Evolutionary conservation across 148 eudicot genomes (phyloP).

Genomic region (Vaccinium darrowii): DNA sequence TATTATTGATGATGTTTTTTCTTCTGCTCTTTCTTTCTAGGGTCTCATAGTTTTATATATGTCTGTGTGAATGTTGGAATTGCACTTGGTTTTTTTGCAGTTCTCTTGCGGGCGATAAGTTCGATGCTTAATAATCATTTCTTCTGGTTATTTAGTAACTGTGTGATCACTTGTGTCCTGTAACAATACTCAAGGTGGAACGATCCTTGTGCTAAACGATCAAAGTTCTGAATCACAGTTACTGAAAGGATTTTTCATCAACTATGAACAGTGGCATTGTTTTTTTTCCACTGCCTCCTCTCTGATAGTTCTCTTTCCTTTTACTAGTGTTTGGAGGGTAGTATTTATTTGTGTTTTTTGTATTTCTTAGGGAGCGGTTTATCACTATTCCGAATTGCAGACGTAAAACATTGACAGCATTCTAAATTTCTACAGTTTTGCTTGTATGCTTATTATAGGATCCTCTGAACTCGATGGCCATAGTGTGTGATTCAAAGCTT

Average conservation of each 20-base stretch:
- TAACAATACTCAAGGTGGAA: neutral
- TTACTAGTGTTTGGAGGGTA: neutral
- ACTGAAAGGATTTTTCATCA: neutral
- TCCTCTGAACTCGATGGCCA: constrained; percentile 35
- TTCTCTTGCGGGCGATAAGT: neutral
- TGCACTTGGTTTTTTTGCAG: neutral
- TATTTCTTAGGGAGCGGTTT: neutral
- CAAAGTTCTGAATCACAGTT: neutral
- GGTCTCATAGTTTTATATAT: neutral
- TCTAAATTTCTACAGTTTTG: neutral
- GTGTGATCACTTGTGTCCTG: neutral
- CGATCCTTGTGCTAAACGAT: neutral
- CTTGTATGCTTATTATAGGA: constrained; percentile 33
- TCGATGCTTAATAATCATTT: neutral
- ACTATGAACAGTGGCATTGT: neutral
- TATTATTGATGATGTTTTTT: neutral
- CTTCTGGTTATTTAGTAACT: neutral
- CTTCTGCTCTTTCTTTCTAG: neutral
- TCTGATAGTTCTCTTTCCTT: neutral
- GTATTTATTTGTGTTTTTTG: neutral
- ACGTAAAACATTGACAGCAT: neutral
- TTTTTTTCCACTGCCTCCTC: neutral
- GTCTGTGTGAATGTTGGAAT: neutral
- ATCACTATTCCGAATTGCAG: neutral
- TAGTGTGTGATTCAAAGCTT: constrained; percentile 50